These are phyloP conservation scores for Gossypium davidsonii DNA, from an alignment of 441 rosid species.

Conservation along the genomic window DNA sequence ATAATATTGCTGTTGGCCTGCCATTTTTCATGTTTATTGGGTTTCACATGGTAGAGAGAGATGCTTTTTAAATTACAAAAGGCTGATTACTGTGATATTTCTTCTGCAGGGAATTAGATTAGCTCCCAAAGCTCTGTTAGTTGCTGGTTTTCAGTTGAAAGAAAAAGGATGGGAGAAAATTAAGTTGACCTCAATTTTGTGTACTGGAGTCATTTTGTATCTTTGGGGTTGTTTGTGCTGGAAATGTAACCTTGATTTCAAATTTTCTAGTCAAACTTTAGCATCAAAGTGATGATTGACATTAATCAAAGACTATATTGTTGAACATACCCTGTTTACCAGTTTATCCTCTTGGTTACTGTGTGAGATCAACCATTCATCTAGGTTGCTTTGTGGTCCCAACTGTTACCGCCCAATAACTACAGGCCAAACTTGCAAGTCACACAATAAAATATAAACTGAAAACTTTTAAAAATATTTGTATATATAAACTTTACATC, in stretches of 20 bases:
- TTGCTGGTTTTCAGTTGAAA: neutral
- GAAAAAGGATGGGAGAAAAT: neutral
- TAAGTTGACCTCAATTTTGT: neutral
- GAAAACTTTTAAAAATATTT: neutral
- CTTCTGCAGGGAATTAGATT: slow-evolving; percentile 5
- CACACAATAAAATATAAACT: neutral
- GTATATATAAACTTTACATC: neutral
- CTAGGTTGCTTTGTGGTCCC: neutral
- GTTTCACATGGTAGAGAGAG: slow-evolving; percentile 5
- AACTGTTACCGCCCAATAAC: too few relatives aligned
- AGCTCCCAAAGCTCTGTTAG: neutral
- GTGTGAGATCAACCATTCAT: neutral
- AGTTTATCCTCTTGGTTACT: neutral
- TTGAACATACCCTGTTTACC: slow-evolving; percentile 1
- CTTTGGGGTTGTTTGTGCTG: neutral
- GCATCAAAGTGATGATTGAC: neutral
- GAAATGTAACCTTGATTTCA: neutral
- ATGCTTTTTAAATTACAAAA: neutral
- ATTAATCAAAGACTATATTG: neutral
- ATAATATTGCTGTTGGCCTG: slow-evolving; percentile 17
- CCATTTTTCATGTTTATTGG: neutral
- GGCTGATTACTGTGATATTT: slow-evolving; percentile 2
- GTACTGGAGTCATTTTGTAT: neutral
- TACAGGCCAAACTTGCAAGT: neutral
- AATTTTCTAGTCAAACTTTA: neutral